These are phyloP conservation scores for Coniochaeta ligniaria DNA, from an alignment of 2,329 filamentous ascomycete species.

Conservation along the genomic window DNA sequence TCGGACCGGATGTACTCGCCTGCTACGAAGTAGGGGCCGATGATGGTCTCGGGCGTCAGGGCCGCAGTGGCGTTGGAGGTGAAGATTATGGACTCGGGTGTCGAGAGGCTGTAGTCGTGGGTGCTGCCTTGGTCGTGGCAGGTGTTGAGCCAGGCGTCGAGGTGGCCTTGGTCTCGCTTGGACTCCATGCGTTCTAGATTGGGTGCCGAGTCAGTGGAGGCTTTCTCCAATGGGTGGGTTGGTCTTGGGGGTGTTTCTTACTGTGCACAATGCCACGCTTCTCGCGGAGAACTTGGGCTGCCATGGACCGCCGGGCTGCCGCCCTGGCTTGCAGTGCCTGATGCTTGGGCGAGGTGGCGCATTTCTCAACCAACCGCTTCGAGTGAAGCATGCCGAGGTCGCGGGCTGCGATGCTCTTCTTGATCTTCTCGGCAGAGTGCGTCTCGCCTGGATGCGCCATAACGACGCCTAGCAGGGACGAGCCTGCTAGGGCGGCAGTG, in stretches of 20 bases:
- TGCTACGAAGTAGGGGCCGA: conserved; percentile 14
- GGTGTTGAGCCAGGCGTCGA: conserved; percentile 1
- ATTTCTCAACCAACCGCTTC: not conserved
- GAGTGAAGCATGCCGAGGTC: not conserved
- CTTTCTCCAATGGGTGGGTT: not conserved
- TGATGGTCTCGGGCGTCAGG: conserved; percentile 1
- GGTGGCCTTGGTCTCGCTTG: not conserved
- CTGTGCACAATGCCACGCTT: conserved; percentile 1
- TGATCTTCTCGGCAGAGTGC: not conserved
- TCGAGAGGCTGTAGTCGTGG: not conserved
- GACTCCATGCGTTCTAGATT: not conserved
- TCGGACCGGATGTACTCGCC: conserved; percentile 25
- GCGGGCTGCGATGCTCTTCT: conserved; percentile 1
- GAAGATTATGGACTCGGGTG: not conserved
- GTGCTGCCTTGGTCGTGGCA: not conserved
- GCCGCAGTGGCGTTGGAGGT: conserved; percentile 1
- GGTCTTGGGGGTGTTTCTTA: not conserved
- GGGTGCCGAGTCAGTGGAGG: not conserved
- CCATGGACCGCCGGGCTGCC: not conserved
- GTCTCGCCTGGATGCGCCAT: not conserved
- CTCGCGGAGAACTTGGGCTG: not conserved
- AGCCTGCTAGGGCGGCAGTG: not conserved
- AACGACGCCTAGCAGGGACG: not conserved
- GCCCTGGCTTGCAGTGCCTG: not conserved
- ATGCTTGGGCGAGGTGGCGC: not conserved